Evolutionary conservation across 1,139 yeast genomes (phyloP), one percentile per base, ranked within the genome.

Genomic region (Yarrowia galli): DNA sequence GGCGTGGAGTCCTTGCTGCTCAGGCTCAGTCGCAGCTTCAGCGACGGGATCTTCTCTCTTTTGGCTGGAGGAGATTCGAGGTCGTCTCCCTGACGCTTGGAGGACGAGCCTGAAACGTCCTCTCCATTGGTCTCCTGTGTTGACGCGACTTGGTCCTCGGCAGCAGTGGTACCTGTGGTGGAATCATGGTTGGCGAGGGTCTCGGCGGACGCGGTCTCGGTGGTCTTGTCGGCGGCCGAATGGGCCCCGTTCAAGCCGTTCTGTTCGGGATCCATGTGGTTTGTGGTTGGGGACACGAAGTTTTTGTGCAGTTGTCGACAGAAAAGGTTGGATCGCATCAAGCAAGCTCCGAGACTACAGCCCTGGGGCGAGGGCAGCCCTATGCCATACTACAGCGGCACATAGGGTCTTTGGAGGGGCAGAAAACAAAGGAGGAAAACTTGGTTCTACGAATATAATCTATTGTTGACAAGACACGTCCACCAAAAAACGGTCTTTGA

Each of bases 301-400:
- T 28, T 58, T 58, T 58, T 58, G 49, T 43, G 64, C 64, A 58
- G 64, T 58, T 18, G 51, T 58, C 51, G 42, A 40, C 51, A 58
- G 64, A 58, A 58, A 58, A 58, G 64, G 64, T 58, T 58, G 64
- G 64, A 58, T 58, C 64, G 64, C 64, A 58, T 42, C 64, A 58
- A 43, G 64, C 51, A 58, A 58, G 64, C 64, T 58, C 64, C 51
- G 42, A 43, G 60, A 53, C 60, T 53, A 53, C 60, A 54, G 61
- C 61, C 35, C 23, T 13, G 22, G 46, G 61, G 36, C 36, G n/a
- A 54, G 61, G 61, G 64, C 64, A 43, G 51, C 51, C 20, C 64
- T 43, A 40, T 25, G 46, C 46, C 46, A 54, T 54, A 23, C 32
- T 53, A 16, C 60, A 53, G 9, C 18, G 23, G 25, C n/a, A n/a